Conservation (phyloP, 371 early-diverging fungal genomes). For the Mucor circinelloides region DNA sequence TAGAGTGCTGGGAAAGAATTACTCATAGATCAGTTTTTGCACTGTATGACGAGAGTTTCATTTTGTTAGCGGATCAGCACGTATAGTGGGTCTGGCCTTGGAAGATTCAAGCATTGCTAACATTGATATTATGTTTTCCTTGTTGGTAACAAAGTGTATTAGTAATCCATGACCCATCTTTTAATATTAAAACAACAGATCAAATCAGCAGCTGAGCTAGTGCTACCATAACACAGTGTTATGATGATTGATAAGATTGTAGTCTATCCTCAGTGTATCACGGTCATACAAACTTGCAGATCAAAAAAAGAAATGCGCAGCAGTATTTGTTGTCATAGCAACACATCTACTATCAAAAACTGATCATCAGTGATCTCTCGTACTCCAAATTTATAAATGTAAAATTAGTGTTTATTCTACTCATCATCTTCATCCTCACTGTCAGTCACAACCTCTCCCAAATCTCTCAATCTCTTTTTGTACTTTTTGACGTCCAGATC, state of each 20-base stretch:
- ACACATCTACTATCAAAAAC: not conserved
- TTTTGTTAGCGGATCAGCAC: not conserved
- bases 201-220: not conserved
- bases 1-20: not conserved
- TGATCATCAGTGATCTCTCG: not conserved
- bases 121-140: not conserved
- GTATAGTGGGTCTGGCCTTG: not conserved
- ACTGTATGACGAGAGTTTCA: not conserved
- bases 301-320: not conserved
- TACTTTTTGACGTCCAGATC: slow-evolving; percentile 67
- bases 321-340: not conserved
- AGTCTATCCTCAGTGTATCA: not conserved
- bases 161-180: not conserved
- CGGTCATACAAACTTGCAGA: not conserved
- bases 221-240: not conserved
- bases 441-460: slow-evolving; percentile 63
- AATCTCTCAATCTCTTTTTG: slow-evolving; percentile 60
- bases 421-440: slow-evolving; percentile 63
- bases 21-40: not conserved
- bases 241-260: not conserved
- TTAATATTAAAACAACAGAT: not conserved
- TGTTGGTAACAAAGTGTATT: not conserved
- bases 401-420: not conserved
- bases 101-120: not conserved
- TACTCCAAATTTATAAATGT: not conserved